Evolutionary conservation across 2,329 filamentous ascomycete species (phyloP), one percentile per base, ranked within the genome.

Genomic region (Curvularia eragrostidis): DNA sequence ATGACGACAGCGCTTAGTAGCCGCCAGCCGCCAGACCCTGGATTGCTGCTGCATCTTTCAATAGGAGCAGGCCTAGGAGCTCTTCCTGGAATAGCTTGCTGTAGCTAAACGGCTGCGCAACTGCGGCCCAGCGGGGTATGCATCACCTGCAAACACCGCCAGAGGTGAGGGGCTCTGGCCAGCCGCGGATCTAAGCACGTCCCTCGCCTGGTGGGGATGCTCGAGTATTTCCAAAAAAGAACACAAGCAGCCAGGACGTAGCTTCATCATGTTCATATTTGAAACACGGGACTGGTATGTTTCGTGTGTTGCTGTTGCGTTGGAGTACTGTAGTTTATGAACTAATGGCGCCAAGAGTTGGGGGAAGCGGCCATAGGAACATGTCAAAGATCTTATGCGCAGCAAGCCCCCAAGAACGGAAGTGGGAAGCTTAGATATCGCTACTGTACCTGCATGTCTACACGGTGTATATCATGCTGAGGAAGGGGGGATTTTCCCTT

Each of bases 1-100:
- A 15, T n/a, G 12, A 38, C 36, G 26, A 48, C 44, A 49, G 58
- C 62, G 62, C 62, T 64, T 64, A 54, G 59, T 54, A 62, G 59
- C 55, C 62, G 61, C 62, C 52, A 19, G 34, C 30, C 34, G 18
- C 36, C 38, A 51, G 42, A 30, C 50, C 26, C 32, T 43, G 28
- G 19, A 28, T 41, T 59, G 34, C 56, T 52, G 46, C 48, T 60
- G 43, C 10, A 18, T 32, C 10, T 19, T 19, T 23, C 23, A 19
- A 18, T 7, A 30, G 34, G 19, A 43, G 30, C 12, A 23, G 23
- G 4, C 30, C 28, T 34, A 44, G 26, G 9, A 34, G 8, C 3
- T 21, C 13, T 12, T 36, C 13, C 28, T 44, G 49, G 28, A 44
- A 52, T 44, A 44, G 39, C 21, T 15, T 36, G 6, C 39, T 34